phyloP scores from a whole-genome alignment of 768 basidiomycete genomes.

The Auricularia auricula-judae region DNA sequence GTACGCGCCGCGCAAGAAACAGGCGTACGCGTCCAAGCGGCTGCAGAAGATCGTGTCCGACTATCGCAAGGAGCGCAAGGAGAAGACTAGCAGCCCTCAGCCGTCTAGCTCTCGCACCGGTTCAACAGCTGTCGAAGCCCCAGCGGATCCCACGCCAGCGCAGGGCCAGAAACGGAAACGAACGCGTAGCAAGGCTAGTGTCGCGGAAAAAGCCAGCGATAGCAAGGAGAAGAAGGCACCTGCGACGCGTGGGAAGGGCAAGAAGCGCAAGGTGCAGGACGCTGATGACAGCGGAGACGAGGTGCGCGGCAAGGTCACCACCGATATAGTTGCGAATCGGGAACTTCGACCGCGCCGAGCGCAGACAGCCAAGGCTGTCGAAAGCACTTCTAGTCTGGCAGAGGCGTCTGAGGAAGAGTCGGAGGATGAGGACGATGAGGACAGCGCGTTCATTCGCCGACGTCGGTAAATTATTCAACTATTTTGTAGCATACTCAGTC shows the following conservation, averaged over 20 bases:
- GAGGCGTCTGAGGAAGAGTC: neutral
- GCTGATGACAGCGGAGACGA: neutral
- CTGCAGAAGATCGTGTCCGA: conserved; percentile 79
- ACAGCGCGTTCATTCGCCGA: neutral
- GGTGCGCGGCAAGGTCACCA: neutral
- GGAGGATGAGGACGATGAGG: neutral
- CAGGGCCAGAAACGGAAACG: neutral
- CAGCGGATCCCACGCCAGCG: neutral
- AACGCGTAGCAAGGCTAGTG: neutral
- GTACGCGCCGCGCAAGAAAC: conserved; percentile 65
- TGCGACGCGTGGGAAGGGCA: neutral
- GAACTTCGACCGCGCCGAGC: neutral
- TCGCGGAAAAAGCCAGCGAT: no score
- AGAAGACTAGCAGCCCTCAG: neutral
- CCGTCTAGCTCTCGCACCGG: neutral
- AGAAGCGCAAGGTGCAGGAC: neutral
- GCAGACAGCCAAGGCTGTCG: no score
- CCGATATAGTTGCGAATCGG: neutral
- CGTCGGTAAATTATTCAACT: neutral
- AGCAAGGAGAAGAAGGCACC: neutral
- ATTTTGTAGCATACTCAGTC: neutral
- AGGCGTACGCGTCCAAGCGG: conserved; percentile 77
- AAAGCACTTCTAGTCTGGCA: no score
- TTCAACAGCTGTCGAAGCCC: neutral
- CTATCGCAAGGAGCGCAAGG: conserved; percentile 39